Evolutionary conservation across 1,284 basidiomycete genomes (phyloP).

Genomic region (Irpex sp.): DNA sequence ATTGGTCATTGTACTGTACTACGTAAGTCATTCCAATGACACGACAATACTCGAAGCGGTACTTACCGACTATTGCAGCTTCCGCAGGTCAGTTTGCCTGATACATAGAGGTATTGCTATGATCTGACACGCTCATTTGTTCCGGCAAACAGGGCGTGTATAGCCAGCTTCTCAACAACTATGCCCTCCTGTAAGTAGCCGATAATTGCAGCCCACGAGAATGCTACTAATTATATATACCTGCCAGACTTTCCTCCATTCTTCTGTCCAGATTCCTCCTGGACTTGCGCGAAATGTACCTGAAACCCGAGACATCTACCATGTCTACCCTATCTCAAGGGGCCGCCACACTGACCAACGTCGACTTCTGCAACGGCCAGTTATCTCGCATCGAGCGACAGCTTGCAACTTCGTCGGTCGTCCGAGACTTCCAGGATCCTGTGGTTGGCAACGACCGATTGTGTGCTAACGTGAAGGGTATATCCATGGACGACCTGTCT

Average conservation of each 20-base stretch:
- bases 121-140: background rate
- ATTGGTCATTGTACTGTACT: conserved; percentile 6
- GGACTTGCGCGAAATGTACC: conserved; percentile 3
- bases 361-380: background rate
- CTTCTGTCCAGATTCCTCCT: conserved; percentile 6
- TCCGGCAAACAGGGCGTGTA: conserved; percentile 3
- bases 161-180: conserved; percentile 9
- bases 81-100: background rate
- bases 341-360: background rate
- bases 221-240: background rate
- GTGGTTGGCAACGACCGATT: background rate
- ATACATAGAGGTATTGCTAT: background rate
- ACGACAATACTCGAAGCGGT: too few species aligned
- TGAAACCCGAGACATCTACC: background rate
- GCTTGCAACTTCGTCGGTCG: background rate
- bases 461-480: background rate
- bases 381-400: background rate
- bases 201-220: background rate
- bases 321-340: background rate
- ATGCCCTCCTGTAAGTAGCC: conserved; percentile 2
- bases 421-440: conserved; percentile 4
- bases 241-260: conserved; percentile 4
- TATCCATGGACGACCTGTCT: background rate
- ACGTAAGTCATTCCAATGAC: background rate
- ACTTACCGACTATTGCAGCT: background rate